Percentiles rank a stretch among this genome's conserved stretches.
phyloP scores from a whole-genome alignment of 306 rosid genomes.

The Trifolium subterraneum region DNA sequence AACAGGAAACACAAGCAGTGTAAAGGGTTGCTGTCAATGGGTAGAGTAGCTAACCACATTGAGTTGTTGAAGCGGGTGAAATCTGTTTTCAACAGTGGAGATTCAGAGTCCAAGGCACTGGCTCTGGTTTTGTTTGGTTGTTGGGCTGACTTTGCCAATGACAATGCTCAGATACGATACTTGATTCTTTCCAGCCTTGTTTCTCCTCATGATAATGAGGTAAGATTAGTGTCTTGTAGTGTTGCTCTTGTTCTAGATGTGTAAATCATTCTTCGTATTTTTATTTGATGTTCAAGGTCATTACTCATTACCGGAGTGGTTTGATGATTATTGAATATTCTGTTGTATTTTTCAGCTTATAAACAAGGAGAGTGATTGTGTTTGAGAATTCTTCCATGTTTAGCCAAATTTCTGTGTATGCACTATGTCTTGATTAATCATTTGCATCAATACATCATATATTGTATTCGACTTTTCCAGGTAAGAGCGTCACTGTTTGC shows the following conservation, averaged over 20 bases:
- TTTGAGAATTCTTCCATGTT: slow-evolving; percentile 28
- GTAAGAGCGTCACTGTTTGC: slow-evolving; percentile 80
- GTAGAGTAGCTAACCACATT: slow-evolving; percentile 50
- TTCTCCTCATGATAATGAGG: slow-evolving; percentile 74
- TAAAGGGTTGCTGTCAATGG: slow-evolving; percentile 70
- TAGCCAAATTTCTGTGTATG: slow-evolving; percentile 15
- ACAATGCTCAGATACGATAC: slow-evolving; percentile 75
- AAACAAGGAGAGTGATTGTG: too few species aligned
- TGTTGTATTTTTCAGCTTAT: slow-evolving; percentile 25
- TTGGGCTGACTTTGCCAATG: slow-evolving; percentile 81
- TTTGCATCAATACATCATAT: slow-evolving; percentile 27
- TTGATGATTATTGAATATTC: slow-evolving; percentile 11
- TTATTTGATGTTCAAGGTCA: slow-evolving; percentile 29
- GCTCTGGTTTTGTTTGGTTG: slow-evolving; percentile 86
- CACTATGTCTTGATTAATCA: slow-evolving; percentile 10
- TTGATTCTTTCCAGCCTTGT: slow-evolving; percentile 71
- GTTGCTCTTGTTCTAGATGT: background rate
- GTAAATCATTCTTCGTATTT: background rate
- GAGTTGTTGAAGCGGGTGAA: slow-evolving; percentile 74
- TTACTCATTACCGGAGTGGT: background rate
- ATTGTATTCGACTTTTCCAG: slow-evolving; percentile 49
- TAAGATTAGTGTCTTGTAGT: slow-evolving; percentile 40
- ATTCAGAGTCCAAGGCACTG: slow-evolving; percentile 60
- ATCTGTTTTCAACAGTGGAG: slow-evolving; percentile 64
- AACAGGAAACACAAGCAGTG: slow-evolving; percentile 45